Conservation (phyloP, 306 rosid genomes). For the Gastrolobium bilobum region DNA sequence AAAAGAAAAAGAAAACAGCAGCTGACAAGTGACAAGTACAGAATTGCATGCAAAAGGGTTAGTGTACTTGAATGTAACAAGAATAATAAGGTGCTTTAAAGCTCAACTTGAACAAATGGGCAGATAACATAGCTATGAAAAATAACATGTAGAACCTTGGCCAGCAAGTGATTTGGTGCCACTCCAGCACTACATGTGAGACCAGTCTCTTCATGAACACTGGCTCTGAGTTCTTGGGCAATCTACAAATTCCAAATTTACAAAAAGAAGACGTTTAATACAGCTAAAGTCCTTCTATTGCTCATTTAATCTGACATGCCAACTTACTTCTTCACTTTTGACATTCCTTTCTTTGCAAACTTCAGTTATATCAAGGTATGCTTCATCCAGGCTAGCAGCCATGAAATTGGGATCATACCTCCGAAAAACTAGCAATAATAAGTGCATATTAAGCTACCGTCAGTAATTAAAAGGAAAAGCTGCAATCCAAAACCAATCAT, state of each 20-base stretch:
- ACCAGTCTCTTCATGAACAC: slow-evolving; percentile 85
- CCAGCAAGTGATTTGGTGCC: slow-evolving; percentile 91
- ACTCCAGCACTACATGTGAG: slow-evolving; percentile 97
- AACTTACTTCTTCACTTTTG: slow-evolving; percentile 75
- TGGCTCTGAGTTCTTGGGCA: slow-evolving; percentile 81
- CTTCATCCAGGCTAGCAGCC: slow-evolving; percentile 95
- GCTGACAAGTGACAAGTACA: neutral
- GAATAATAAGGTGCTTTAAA: slow-evolving; percentile 25
- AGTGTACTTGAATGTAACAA: neutral
- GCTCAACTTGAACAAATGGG: slow-evolving; percentile 36
- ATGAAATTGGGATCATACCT: slow-evolving; percentile 86
- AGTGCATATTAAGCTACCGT: slow-evolving; percentile 30
- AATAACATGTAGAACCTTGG: slow-evolving; percentile 69
- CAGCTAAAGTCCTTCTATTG: slow-evolving; percentile 8
- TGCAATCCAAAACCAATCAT: slow-evolving; percentile 24
- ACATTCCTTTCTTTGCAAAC: slow-evolving; percentile 77
- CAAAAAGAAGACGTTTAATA: slow-evolving; percentile 37
- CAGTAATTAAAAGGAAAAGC: slow-evolving; percentile 26
- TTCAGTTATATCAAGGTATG: slow-evolving; percentile 89
- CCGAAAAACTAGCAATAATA: slow-evolving; percentile 68
- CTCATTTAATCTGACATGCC: slow-evolving; percentile 27
- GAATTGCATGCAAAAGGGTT: slow-evolving; percentile 3
- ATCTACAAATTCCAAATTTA: slow-evolving; percentile 57
- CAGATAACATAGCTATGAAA: slow-evolving; percentile 10
- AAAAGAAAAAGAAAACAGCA: neutral